A percentile compares a stretch with the other conserved stretches of the same genome.
Evolutionary conservation across 2,329 filamentous ascomycete species (phyloP).

Genomic region (Pseudomassariella vexata): DNA sequence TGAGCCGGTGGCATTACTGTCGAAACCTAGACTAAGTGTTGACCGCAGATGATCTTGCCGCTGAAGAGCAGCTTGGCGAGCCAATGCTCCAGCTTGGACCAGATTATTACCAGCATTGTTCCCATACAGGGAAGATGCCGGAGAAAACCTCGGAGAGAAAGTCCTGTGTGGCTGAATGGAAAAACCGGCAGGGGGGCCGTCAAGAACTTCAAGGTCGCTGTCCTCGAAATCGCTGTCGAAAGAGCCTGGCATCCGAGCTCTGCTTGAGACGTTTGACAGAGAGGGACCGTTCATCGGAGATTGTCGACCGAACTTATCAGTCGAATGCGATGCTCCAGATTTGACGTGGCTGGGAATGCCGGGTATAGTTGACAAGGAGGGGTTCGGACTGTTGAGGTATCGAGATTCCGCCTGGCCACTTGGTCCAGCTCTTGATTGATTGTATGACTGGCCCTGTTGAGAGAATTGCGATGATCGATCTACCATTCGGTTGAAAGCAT

Average conservation of each 20-base stretch:
- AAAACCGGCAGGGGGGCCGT: background rate
- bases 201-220: background rate
- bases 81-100: no score
- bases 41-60: no score
- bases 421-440: no score
- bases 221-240: constrained; percentile 3
- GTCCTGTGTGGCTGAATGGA: background rate
- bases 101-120: no score
- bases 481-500: constrained; percentile 14
- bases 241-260: constrained; percentile 3
- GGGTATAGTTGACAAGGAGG: background rate
- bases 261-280: background rate
- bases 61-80: no score
- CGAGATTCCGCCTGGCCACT: background rate
- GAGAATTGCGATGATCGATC: constrained; percentile 7
- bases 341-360: background rate
- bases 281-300: no score
- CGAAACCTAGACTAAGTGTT: no score
- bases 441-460: background rate
- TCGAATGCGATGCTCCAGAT: background rate
- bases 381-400: background rate
- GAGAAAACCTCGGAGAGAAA: background rate
- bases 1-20: no score
- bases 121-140: background rate
- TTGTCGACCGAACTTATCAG: background rate